Base-by-base conservation (phyloP, 1,284 basidiomycete species). In the Exobasidium cylindrosporum region DNA sequence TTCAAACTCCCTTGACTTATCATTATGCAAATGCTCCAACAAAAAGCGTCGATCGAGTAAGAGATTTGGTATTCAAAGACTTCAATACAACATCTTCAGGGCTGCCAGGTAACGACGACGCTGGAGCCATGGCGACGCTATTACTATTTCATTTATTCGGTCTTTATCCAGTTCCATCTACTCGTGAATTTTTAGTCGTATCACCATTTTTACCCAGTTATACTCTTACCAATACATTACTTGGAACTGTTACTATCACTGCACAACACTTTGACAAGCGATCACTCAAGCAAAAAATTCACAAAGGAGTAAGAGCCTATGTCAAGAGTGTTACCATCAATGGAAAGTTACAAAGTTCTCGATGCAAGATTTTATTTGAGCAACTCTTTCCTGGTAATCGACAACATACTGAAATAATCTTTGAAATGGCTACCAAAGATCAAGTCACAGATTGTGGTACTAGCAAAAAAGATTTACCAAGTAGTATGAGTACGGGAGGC, bases 71-170 rank as follows among this genome's bases (percentile, higher is more conserved):
- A 17, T 31, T 52, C 35, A 57, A 47, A 7, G 67, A 74, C 66
- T 76, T 76, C 47, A 67, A 68, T 54, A 64, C 72, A 3, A 53
- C 56, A 53, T 57, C 56, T 2, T 62, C 53, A 10, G 66, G 66
- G 1, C 52, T 74, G 6, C 73, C 73, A 4, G 73, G 84, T 14
- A 86, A 86, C 67, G 84, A 85, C 64, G 85, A 86, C 68, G 79
- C 67, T 80, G 87, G 86, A 50, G 88, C 87, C 0, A 88, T 89
- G 88, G 87, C 83, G 1, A 87, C 86, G 66, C 87, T 86, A 64
- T 85, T 84, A 1, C 82, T 84, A 0, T 88, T 85, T 81, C 84
- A 85, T 67, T 76, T 86, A 46, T 74, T 85, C 1, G 85, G 85
- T 0, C 77, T 86, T 24, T 86, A 85, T 67, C 86, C 86, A 57